A percentile compares a stretch with the other conserved stretches of the same genome.
These are phyloP conservation scores for Mallotus nudiflorus DNA, from an alignment of 345 rosid species.

Conservation along the genomic window DNA sequence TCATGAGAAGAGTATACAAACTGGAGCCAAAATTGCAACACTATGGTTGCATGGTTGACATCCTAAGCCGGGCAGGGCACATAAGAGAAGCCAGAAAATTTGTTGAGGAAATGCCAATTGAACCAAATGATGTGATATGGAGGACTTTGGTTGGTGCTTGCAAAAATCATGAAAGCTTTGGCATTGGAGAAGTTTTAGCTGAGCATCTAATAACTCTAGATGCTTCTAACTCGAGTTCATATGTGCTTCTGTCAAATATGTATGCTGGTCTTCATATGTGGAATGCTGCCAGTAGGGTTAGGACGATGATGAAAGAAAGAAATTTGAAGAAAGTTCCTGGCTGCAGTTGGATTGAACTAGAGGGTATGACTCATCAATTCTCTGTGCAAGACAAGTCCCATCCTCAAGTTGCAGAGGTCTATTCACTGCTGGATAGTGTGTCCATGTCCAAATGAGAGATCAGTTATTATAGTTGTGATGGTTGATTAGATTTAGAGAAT, in stretches of 20 bases:
- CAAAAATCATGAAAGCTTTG: slow-evolving; percentile 28
- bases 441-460: slow-evolving; percentile 8
- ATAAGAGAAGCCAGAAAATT: slow-evolving; percentile 40
- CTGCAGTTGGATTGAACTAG: slow-evolving; percentile 50
- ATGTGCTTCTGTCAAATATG: slow-evolving; percentile 42
- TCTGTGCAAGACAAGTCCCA: slow-evolving; percentile 39
- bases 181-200: slow-evolving; percentile 34
- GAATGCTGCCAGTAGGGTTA: slow-evolving; percentile 32
- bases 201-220: slow-evolving; percentile 30
- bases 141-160: slow-evolving; percentile 46
- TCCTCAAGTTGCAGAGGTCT: slow-evolving; percentile 35
- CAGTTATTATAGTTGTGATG: slow-evolving; percentile 17
- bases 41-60: slow-evolving; percentile 55
- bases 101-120: slow-evolving; percentile 43
- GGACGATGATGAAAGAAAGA: slow-evolving; percentile 43
- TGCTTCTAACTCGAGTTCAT: slow-evolving; percentile 35
- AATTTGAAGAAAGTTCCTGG: slow-evolving; percentile 42
- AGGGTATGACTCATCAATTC: slow-evolving; percentile 44
- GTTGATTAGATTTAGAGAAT: background rate
- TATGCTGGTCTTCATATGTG: slow-evolving; percentile 48
- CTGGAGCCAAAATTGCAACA: slow-evolving; percentile 47
- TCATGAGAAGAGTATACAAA: slow-evolving; percentile 46
- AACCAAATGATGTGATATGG: slow-evolving; percentile 47
- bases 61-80: slow-evolving; percentile 48
- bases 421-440: slow-evolving; percentile 27